Evolutionary conservation across 2,329 filamentous ascomycete species (phyloP).

Genomic region (Clonostachys sp.): DNA sequence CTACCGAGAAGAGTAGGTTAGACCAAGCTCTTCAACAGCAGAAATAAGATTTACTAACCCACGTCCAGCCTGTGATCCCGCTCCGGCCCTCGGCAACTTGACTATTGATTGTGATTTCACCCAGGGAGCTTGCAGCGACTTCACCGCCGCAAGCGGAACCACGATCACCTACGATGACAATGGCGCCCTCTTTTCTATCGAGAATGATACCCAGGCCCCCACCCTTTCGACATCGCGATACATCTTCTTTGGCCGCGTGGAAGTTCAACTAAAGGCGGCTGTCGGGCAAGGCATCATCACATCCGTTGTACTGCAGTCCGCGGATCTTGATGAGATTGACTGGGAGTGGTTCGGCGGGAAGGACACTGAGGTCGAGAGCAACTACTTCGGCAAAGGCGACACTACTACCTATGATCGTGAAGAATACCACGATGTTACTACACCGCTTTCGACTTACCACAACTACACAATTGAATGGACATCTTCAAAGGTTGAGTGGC

Average conservation of each 20-base stretch:
- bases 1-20: conserved; percentile 41
- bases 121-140: conserved; percentile 58
- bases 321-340: conserved; percentile 83
- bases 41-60: no score
- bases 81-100: conserved; percentile 69
- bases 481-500: conserved; percentile 57
- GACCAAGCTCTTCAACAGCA: no score
- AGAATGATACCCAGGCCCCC: conserved; percentile 58
- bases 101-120: conserved; percentile 66
- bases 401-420: conserved; percentile 68
- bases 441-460: conserved; percentile 54
- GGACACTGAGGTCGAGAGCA: conserved; percentile 72
- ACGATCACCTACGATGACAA: conserved; percentile 38
- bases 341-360: conserved; percentile 91
- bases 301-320: conserved; percentile 83
- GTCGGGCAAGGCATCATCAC: conserved; percentile 84
- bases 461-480: conserved; percentile 69
- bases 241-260: conserved; percentile 93
- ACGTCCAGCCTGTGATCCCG: conserved; percentile 59
- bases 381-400: conserved; percentile 78
- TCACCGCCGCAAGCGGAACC: conserved; percentile 41
- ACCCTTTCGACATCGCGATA: conserved; percentile 79
- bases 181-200: conserved; percentile 63
- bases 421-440: conserved; percentile 52
- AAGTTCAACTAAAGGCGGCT: conserved; percentile 73